These are phyloP conservation scores for Venturia oleaginea DNA, from an alignment of 2,329 filamentous ascomycete genomes.

Conservation along the genomic window DNA sequence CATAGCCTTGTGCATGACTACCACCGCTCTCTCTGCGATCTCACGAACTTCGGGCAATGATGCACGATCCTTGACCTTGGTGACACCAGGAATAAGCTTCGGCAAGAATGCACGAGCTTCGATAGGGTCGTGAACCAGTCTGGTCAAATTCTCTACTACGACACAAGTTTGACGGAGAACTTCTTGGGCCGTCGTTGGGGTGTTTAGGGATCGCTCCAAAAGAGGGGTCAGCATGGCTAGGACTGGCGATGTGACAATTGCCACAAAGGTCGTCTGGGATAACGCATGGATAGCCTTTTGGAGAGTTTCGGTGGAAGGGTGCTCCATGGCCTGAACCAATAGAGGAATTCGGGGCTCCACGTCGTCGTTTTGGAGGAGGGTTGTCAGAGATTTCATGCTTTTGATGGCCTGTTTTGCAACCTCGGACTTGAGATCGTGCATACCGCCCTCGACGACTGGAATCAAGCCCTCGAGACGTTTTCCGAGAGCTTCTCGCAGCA, in stretches of 20 bases:
- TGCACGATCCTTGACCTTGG: constrained; percentile 76
- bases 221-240: constrained; percentile 90
- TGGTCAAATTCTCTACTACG: constrained; percentile 95
- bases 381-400: constrained; percentile 85
- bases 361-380: constrained; percentile 91
- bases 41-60: constrained; percentile 93
- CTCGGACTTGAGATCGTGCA: constrained; percentile 93
- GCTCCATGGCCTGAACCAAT: constrained; percentile 88
- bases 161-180: constrained; percentile 92
- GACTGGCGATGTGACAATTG: constrained; percentile 89
- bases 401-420: constrained; percentile 76
- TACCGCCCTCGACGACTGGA: constrained; percentile 80
- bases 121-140: constrained; percentile 90
- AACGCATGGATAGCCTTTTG: constrained; percentile 96
- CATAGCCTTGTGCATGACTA: constrained; percentile 93
- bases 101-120: constrained; percentile 93
- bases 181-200: constrained; percentile 82
- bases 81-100: constrained; percentile 87
- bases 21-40: constrained; percentile 70
- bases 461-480: constrained; percentile 78
- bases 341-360: constrained; percentile 86
- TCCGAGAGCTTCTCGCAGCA: constrained; percentile 85
- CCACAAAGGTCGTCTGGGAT: constrained; percentile 97
- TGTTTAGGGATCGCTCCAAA: constrained; percentile 88
- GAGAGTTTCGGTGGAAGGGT: constrained; percentile 77